phyloP scores from a whole-genome alignment of 495 filamentous ascomycete genomes.

The Glonium stellatum region DNA sequence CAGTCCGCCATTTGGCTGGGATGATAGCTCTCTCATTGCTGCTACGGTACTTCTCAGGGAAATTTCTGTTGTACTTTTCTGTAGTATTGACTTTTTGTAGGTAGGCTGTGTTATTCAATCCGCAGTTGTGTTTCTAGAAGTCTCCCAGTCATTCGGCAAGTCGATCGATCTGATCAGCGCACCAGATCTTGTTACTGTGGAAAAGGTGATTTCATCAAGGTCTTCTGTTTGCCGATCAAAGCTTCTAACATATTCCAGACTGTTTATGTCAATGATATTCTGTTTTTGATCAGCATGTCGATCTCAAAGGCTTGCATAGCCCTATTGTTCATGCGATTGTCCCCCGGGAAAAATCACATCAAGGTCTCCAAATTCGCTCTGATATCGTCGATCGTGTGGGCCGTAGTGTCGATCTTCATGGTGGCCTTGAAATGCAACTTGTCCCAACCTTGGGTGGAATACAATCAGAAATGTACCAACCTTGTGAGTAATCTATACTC shows the following conservation, averaged over 20 bases:
- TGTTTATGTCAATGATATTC: constrained; percentile 6
- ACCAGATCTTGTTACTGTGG: background rate
- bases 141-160: background rate
- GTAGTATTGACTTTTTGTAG: background rate
- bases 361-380: background rate
- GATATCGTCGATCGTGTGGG: background rate
- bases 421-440: constrained; percentile 4
- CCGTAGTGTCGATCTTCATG: constrained; percentile 7
- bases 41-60: constrained; percentile 1
- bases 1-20: background rate
- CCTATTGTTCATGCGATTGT: constrained; percentile 7
- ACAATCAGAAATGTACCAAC: background rate
- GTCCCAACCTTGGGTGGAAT: background rate
- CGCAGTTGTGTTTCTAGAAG: background rate
- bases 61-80: background rate
- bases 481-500: background rate
- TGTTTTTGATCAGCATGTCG: background rate
- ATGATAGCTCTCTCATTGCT: constrained; percentile 5
- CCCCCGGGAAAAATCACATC: constrained; percentile 3
- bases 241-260: background rate
- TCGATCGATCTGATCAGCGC: background rate
- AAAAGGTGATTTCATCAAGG: background rate
- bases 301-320: background rate
- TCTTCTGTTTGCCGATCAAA: background rate
- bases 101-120: background rate